Evolutionary conservation across 352 stramenopile species (phyloP).

Genomic region (Aphanomyces astaci): DNA sequence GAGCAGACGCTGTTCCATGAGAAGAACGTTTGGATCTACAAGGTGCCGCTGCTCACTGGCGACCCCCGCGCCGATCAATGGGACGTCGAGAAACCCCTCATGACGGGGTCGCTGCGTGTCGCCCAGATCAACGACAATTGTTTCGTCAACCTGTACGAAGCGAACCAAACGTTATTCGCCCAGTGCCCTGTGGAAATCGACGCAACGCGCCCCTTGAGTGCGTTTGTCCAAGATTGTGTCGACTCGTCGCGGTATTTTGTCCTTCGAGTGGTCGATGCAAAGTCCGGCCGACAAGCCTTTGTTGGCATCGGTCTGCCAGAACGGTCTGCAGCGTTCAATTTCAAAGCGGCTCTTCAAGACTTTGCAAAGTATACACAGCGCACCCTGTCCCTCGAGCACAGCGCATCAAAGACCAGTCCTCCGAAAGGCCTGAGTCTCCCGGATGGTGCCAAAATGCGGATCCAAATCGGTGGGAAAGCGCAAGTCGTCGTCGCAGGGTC

Average conservation of each 20-base stretch:
- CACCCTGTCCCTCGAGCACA: constrained; percentile 39
- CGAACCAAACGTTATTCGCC: constrained; percentile 48
- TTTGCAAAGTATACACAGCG: constrained; percentile 73
- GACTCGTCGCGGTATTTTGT: constrained; percentile 87
- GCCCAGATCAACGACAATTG: constrained; percentile 66
- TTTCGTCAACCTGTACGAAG: constrained; percentile 69
- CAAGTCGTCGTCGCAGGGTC: constrained; percentile 24
- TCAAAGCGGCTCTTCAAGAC: constrained; percentile 76
- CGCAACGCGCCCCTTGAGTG: constrained; percentile 46
- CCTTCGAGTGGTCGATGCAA: constrained; percentile 72
- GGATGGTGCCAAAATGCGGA: constrained; percentile 61
- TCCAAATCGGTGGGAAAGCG: constrained; percentile 42
- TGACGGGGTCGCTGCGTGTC: constrained; percentile 61
- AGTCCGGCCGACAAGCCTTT: constrained; percentile 61
- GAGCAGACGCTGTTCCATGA: constrained; percentile 73
- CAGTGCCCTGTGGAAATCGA: constrained; percentile 72
- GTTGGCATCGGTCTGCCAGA: constrained; percentile 75
- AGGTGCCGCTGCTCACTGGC: constrained; percentile 66
- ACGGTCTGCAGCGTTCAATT: constrained; percentile 71
- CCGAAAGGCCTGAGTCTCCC: constrained; percentile 51
- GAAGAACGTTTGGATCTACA: constrained; percentile 78
- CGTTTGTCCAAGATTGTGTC: constrained; percentile 79
- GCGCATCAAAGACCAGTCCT: constrained; percentile 28
- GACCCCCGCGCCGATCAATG: constrained; percentile 70
- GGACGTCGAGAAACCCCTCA: constrained; percentile 73